Base-by-base conservation (phyloP, 768 basidiomycete species). In the Asterophora parasitica region DNA sequence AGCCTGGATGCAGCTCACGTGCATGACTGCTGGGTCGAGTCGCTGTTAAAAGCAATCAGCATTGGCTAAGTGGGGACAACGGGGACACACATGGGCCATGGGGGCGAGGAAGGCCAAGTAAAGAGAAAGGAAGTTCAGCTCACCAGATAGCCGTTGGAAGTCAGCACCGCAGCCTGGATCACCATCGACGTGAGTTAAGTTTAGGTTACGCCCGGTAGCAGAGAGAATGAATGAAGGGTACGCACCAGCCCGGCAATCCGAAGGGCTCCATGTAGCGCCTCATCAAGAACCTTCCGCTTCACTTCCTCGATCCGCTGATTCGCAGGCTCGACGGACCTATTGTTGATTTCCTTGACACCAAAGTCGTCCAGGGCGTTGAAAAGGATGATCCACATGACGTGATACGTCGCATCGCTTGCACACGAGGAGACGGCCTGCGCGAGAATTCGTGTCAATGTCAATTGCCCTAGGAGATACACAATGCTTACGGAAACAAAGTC, bases 351-450 rank as follows among this genome's bases (percentile, higher is more conserved):
- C 51, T 80, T 81, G 48, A 95, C 73, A 9, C 91, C 91, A 59
- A 79, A 92, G 48, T 94, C 91, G 49, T 90, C 85, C 53, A 95
- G 66, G 1, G 92, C 91, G 52, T 76, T 82, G 64, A 88, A 86
- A 4, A 92, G 65, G 34, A 83, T 79, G 50, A 93, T 82, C 91
- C 90, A 95, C 81, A 94, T 85, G 57, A 87, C 80, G 67, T 96
- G 92, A 62, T 88, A 94, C 23, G 87, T 90, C 23, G 89, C 88
- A 61, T 93, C 88, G 59, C 86, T 89, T 15, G 87, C 85, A 55
- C 87, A 87, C 70, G 71, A 72, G 41, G 71, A 72, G 27, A 75
- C 74, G 35, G 73, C 74, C 75, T 79, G 48, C 37, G 47, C 47
- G 51, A 37, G 36, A 45, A 44, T 44, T 48, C 40, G 30, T 42